A percentile compares a stretch with the other conserved stretches of the same genome.
Evolutionary conservation across 805 yeast genomes (phyloP).

Genomic region (Candida tallmaniae): DNA sequence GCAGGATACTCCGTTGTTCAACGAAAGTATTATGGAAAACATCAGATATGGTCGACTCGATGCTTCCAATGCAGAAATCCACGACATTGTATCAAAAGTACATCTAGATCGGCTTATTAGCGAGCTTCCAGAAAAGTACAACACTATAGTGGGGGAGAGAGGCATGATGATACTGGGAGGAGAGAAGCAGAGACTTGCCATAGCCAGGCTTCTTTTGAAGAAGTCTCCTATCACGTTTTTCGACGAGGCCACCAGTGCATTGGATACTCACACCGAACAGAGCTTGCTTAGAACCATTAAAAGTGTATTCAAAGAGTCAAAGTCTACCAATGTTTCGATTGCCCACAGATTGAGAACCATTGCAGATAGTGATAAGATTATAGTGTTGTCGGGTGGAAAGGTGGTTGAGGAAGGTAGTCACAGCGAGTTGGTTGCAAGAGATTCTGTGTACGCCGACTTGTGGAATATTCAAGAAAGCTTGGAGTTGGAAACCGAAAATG

Average conservation of each 20-base stretch:
- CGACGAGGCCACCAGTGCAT: constrained; percentile 95
- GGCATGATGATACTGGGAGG: constrained; percentile 99
- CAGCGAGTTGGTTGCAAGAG: constrained; percentile 47
- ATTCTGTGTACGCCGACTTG: constrained; percentile 69
- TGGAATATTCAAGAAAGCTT: constrained; percentile 92
- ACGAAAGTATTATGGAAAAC: constrained; percentile 84
- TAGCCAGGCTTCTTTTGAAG: constrained; percentile 84
- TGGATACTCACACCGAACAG: constrained; percentile 96
- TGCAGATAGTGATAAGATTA: constrained; percentile 90
- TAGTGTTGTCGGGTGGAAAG: constrained; percentile 72
- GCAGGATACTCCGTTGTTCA: constrained; percentile 94
- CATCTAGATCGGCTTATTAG: constrained; percentile 58
- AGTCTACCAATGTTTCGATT: constrained; percentile 79
- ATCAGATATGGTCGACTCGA: constrained; percentile 77
- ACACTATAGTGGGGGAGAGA: constrained; percentile 90
- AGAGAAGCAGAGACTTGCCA: constrained; percentile 92
- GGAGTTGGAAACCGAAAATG: constrained; percentile 39
- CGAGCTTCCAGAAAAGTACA: constrained; percentile 77
- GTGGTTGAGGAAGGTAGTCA: constrained; percentile 92
- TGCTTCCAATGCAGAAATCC: constrained; percentile 71
- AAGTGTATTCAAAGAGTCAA: constrained; percentile 50
- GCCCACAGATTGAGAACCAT: constrained; percentile 93
- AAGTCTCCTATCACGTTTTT: constrained; percentile 87
- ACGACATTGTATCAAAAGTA: constrained; percentile 60
- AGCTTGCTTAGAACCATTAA: constrained; percentile 71